A percentile compares a stretch with the other conserved stretches of the same genome.
Evolutionary conservation across 2,329 filamentous ascomycete species (phyloP).

Genomic region (Trichocomaceae sp.): DNA sequence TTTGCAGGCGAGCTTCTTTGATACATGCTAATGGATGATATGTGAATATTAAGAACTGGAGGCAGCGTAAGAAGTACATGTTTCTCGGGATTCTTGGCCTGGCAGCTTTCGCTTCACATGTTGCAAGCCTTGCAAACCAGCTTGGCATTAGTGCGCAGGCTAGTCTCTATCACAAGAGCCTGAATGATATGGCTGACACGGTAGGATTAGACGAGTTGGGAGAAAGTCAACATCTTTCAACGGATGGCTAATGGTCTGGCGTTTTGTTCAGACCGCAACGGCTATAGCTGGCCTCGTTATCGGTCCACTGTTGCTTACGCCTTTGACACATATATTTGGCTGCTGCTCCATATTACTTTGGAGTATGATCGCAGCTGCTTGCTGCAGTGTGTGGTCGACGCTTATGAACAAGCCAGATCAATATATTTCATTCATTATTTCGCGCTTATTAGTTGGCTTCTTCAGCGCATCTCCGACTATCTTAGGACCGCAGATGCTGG

Average conservation of each 20-base stretch:
- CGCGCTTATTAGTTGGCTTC: conserved; percentile 11
- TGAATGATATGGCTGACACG: conserved; percentile 15
- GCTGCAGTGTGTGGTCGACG: conserved; percentile 10
- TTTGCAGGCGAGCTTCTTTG: background rate
- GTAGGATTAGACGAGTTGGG: conserved; percentile 1
- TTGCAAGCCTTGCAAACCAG: conserved; percentile 9
- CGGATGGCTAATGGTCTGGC: background rate
- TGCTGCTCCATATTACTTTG: conserved; percentile 10
- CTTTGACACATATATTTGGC: conserved; percentile 11
- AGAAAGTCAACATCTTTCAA: background rate
- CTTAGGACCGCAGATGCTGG: conserved; percentile 11
- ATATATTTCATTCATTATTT: conserved; percentile 11
- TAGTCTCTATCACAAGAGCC: conserved; percentile 15
- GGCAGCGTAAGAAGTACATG: conserved; percentile 9
- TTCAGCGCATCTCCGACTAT: conserved; percentile 7
- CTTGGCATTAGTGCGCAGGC: conserved; percentile 15
- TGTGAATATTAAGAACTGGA: conserved; percentile 9
- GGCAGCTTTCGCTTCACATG: conserved; percentile 8
- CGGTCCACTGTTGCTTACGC: conserved; percentile 7
- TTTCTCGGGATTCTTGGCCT: conserved; percentile 7
- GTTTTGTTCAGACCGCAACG: conserved; percentile 3
- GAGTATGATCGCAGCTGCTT: conserved; percentile 6
- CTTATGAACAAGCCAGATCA: conserved; percentile 8
- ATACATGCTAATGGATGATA: background rate
- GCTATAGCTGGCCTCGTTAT: conserved; percentile 5